Base-by-base conservation (phyloP, 805 yeast species). In the Candida rishiriensis region DNA sequence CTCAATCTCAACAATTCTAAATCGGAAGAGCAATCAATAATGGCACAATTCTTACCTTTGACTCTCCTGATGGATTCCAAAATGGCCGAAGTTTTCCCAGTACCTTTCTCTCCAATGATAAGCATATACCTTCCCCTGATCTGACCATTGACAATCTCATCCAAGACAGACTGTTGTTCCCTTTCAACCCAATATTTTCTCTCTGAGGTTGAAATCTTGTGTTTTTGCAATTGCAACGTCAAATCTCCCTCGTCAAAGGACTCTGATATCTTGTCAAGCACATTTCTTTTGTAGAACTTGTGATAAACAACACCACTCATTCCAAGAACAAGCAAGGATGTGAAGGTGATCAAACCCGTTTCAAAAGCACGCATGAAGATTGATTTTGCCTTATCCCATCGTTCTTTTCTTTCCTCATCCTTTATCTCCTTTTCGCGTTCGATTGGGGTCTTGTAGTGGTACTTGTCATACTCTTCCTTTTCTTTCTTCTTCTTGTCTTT, bases 11-110 rank as follows among this genome's bases (percentile, higher is more conserved):
- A 83, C 39, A 87, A 79, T 58, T 87, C 95, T 0, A 91, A 88
- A 58, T 87, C 95, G 0, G 90, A 83, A 55, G 86, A 93, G 1
- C 93, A 93, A 57, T 87, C 95, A 47, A 87, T 67, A 39, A 83
- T 72, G 0, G 88, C 77, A 40, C 88, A 86, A 53, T 82, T 78
- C 40, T 65, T 62, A 0, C 90, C 88, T 33, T 73, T 66, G 2
- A 77, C 78, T 51, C 81, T 76, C 46, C 79, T 74, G 70, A 87
- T 77, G 2, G 88, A 75, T 51, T 86, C 88, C 54, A 84, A 63
- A 13, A 87, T 71, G 69, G 88, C 73, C 1, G 91, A 81, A 1
- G 89, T 81, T 58, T 86, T 86, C 2, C 95, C 95, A 0, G 93
- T 86, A 1, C 95, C 95, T 59, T 87, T 86, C 59, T 86, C 95